Evolutionary conservation across 805 yeast species (phyloP), one percentile per base, ranked within the genome.

Genomic region (Metschnikowia lachancei): DNA sequence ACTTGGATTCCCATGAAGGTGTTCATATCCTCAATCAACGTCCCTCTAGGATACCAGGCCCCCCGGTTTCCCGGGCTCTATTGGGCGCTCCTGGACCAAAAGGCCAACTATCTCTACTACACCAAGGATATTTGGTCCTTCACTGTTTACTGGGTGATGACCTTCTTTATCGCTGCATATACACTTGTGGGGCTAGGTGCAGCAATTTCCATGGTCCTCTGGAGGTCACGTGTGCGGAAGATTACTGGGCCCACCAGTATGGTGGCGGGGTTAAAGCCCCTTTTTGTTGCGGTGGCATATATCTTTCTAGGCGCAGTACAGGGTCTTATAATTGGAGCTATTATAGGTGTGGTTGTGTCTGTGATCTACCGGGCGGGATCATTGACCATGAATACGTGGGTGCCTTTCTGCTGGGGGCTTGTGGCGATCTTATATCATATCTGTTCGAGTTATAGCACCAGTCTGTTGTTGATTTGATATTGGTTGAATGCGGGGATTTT

Each of bases 301-400:
- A 39, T 79, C 0, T 18, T 74, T 0, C 59, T 80, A 20, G 94
- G 90, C 0, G 72, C 80, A 5, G 55, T 77, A 0, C 87, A 81
- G 56, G 97, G 86, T 0, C 70, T 87, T 36, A 66, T 81, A 2
- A 69, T 83, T 1, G 98, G 97, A 0, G 80, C 91, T 1, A 72
- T 88, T 5, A 74, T 86, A 34, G 97, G 97, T 0, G 70, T 90
- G 11, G 61, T 94, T 52, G 60, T 87, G 14, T 83, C 83, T 30
- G 86, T 89, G 1, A 77, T 90, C 7, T 91, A 91, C 66, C 72
- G 76, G 45, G 82, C 95, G 0, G 96, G 96, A 0, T 74, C 85
- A 19, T 81, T 92, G 57, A 78, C 85, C 18, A 87, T 94, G 95
- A 84, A 95, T 11, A 87, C 97, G 0, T 92, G 99, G 99, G 81